Evolutionary conservation across 2,329 filamentous ascomycete species (phyloP).

Genomic region (Corinectria fuckeliana): DNA sequence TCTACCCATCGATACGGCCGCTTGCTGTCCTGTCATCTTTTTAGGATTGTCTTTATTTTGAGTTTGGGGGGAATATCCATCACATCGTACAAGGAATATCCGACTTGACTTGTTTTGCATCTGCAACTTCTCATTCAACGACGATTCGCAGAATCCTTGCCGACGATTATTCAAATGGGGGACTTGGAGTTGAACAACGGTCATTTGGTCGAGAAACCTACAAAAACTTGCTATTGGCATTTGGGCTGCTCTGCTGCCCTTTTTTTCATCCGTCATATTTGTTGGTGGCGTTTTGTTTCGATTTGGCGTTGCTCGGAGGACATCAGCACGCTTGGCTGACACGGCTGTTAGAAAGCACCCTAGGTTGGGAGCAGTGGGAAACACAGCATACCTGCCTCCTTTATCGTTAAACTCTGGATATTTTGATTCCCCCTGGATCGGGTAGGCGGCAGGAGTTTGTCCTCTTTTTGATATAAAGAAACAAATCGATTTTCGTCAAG

Average conservation of each 20-base stretch:
- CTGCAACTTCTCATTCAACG: background rate
- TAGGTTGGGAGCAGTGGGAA: constrained; percentile 9
- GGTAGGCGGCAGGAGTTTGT: constrained; percentile 21
- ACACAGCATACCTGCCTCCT: constrained; percentile 1
- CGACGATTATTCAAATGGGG: background rate
- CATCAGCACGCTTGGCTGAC: constrained; percentile 9
- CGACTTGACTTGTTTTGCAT: background rate
- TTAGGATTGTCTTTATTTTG: constrained; percentile 21
- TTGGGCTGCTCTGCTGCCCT: background rate
- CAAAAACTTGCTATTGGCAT: background rate
- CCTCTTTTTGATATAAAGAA: constrained; percentile 21
- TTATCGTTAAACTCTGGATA: constrained; percentile 2
- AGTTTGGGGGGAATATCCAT: constrained; percentile 7
- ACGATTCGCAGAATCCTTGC: background rate
- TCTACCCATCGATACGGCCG: constrained; percentile 31
- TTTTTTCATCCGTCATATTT: background rate
- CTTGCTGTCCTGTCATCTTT: constrained; percentile 21
- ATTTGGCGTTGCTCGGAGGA: constrained; percentile 30
- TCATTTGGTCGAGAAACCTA: background rate
- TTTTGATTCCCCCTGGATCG: background rate
- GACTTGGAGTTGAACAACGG: background rate
- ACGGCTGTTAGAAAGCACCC: constrained; percentile 8
- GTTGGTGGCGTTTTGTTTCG: constrained; percentile 21
- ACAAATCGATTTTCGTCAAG: constrained; percentile 13
- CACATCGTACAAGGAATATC: background rate